phyloP scores from a whole-genome alignment of 257 asterid species.

The Solanum bulbocastanum region DNA sequence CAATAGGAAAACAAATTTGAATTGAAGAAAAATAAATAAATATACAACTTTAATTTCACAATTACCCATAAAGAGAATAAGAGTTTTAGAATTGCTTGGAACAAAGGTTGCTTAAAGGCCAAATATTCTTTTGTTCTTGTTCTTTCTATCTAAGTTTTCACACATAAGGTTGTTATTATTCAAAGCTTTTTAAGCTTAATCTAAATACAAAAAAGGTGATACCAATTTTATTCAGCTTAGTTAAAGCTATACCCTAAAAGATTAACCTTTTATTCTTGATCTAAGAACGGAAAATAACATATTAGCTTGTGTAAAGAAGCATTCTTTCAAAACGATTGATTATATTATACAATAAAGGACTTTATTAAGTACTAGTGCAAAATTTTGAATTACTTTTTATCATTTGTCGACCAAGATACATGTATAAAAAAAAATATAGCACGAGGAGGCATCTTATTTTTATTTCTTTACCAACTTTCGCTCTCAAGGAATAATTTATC shows the following conservation, averaged over 20 bases:
- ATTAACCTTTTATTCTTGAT: neutral
- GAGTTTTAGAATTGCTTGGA: conserved; percentile 70
- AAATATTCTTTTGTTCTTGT: conserved; percentile 47
- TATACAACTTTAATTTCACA: neutral
- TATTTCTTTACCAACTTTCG: neutral
- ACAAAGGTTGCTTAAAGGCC: conserved; percentile 87
- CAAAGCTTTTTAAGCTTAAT: neutral
- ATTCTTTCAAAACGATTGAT: neutral
- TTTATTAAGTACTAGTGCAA: neutral
- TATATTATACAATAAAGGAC: neutral
- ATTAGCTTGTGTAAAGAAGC: neutral
- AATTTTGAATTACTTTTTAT: neutral
- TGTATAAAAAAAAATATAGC: neutral
- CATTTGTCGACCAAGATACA: neutral
- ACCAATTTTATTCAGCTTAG: neutral
- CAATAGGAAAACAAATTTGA: neutral
- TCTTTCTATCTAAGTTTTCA: conserved; percentile 20
- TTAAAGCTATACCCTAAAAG: neutral
- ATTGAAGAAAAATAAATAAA: neutral
- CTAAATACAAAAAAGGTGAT: neutral
- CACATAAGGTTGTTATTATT: neutral
- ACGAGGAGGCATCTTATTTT: neutral
- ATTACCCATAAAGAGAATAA: neutral
- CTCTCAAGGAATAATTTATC: neutral
- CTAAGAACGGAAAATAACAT: neutral